Conservation (phyloP, 23 red algal genomes). For the Agarophyton chilense region DNA sequence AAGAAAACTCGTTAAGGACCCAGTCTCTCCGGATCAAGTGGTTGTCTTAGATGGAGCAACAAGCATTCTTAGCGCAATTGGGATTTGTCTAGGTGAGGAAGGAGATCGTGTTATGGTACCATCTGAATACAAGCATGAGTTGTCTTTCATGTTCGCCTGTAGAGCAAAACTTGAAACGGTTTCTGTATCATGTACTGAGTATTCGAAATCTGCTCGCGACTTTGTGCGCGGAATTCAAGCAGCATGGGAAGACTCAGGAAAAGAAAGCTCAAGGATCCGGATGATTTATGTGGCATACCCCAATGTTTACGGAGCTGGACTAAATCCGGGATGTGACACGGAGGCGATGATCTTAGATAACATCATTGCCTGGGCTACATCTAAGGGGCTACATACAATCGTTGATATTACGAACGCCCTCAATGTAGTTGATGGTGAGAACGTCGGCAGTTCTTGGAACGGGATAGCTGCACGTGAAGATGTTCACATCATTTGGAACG, state of each 20-base stretch:
- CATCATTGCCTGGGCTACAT: slow-evolving; percentile 67
- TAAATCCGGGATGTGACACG: neutral
- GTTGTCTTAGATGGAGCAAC: slow-evolving; percentile 54
- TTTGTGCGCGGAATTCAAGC: slow-evolving; percentile 16
- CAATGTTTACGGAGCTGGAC: slow-evolving; percentile 36
- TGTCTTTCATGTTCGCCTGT: neutral
- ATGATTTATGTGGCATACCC: slow-evolving; percentile 54
- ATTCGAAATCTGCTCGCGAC: slow-evolving; percentile 7
- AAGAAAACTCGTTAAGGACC: slow-evolving; percentile 17
- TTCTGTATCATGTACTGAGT: neutral
- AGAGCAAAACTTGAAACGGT: slow-evolving; percentile 5
- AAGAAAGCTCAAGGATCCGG: slow-evolving; percentile 3
- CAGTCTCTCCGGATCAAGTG: slow-evolving; percentile 39
- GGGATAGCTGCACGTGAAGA: slow-evolving; percentile 49
- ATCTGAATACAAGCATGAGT: slow-evolving; percentile 53
- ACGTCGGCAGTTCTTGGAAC: slow-evolving; percentile 34
- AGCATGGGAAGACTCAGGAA: slow-evolving; percentile 3
- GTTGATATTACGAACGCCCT: slow-evolving; percentile 83
- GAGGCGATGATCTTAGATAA: slow-evolving; percentile 6
- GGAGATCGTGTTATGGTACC: slow-evolving; percentile 78
- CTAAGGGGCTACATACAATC: slow-evolving; percentile 65
- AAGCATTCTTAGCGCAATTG: slow-evolving; percentile 67
- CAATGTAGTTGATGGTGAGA: slow-evolving; percentile 20
- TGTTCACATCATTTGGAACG: slow-evolving; percentile 89
- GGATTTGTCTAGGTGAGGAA: slow-evolving; percentile 65